phyloP scores from a whole-genome alignment of 164 flowering plant species.

The Annona squamosa region DNA sequence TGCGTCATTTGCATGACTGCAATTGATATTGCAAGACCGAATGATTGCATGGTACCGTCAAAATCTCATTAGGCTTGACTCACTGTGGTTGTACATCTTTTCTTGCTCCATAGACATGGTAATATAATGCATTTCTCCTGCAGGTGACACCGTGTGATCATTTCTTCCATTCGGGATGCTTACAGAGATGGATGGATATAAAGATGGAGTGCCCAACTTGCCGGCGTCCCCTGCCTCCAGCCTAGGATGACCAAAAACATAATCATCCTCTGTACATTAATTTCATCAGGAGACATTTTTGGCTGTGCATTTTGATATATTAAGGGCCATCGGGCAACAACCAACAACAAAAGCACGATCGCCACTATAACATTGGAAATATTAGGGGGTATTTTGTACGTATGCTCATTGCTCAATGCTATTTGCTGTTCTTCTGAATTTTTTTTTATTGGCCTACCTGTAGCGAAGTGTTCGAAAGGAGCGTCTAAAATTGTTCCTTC shows the following conservation, averaged over 20 bases:
- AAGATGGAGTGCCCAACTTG: constrained; percentile 99
- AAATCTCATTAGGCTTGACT: background rate
- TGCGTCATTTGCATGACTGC: constrained; percentile 98
- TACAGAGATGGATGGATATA: constrained; percentile 99
- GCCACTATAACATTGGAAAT: background rate
- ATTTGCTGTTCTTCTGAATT: background rate
- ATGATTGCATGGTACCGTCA: constrained; percentile 80
- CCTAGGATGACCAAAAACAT: constrained; percentile 24
- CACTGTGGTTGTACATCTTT: background rate
- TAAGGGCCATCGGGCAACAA: constrained; percentile 13
- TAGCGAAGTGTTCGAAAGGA: background rate
- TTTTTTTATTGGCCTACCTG: background rate
- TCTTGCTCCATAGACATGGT: background rate
- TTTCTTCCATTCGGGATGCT: constrained; percentile 90
- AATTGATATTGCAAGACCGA: constrained; percentile 56
- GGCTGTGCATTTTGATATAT: background rate
- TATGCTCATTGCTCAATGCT: background rate
- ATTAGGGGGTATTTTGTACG: background rate
- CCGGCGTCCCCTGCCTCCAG: constrained; percentile 87
- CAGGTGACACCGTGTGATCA: constrained; percentile 99
- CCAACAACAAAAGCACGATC: constrained; percentile 1
- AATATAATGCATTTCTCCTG: constrained; percentile 2
- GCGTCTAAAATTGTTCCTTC: background rate
- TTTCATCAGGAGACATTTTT: constrained; percentile 16
- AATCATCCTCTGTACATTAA: constrained; percentile 16